Conservation (phyloP, 163 green algal genomes). For the Trebouxia gelatinosa region DNA sequence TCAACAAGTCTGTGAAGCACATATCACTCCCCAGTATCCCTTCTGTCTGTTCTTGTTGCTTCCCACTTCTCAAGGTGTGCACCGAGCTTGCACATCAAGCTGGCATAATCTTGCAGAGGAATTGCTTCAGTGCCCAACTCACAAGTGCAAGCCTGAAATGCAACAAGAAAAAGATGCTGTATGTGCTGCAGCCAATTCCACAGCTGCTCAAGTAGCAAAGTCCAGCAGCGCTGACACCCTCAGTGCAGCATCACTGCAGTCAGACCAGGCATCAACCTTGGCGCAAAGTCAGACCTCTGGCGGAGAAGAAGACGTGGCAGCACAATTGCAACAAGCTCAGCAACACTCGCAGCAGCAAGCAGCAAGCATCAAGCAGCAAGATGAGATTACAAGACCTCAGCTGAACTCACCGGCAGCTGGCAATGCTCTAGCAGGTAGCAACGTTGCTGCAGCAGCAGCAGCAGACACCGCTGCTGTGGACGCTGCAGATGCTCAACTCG, state of each 20-base stretch:
- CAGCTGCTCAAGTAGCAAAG: background rate
- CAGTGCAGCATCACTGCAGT: background rate
- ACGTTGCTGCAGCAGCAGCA: background rate
- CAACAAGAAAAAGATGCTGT: background rate
- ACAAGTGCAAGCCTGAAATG: background rate
- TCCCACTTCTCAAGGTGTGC: too few relatives aligned
- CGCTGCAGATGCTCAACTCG: background rate
- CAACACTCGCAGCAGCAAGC: slow-evolving; percentile 24
- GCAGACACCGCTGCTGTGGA: background rate
- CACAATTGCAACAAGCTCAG: slow-evolving; percentile 16
- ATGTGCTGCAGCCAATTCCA: slow-evolving; percentile 2
- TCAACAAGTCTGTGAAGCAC: too few relatives aligned
- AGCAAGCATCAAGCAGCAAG: background rate
- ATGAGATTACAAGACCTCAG: too few relatives aligned
- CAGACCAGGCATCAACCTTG: background rate
- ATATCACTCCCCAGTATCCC: too few relatives aligned
- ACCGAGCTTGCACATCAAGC: too few relatives aligned
- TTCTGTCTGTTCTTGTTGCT: too few relatives aligned
- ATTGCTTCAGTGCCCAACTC: background rate
- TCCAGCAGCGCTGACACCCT: too few relatives aligned
- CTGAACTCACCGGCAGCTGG: background rate
- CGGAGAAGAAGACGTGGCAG: slow-evolving; percentile 29
- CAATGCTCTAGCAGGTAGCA: background rate
- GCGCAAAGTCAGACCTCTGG: slow-evolving; percentile 17
- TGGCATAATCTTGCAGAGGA: too few relatives aligned